phyloP scores from a whole-genome alignment of 257 asterid species.

The Haberlea rhodopensis region DNA sequence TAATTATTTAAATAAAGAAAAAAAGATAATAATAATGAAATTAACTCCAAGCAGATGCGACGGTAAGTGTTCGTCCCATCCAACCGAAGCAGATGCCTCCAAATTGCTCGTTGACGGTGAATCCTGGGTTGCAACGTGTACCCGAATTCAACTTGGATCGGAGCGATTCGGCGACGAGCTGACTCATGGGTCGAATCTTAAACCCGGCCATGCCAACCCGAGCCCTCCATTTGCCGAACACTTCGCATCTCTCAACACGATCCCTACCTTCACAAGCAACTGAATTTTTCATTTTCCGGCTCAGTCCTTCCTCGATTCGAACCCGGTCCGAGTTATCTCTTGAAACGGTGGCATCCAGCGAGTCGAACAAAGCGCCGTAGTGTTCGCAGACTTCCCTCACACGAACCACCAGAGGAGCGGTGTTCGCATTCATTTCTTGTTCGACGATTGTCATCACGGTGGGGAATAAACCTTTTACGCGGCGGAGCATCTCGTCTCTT shows the following conservation, averaged over 20 bases:
- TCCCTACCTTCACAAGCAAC: constrained; percentile 92
- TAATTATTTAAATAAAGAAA: background rate
- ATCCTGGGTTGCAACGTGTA: constrained; percentile 88
- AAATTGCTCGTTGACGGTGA: constrained; percentile 56
- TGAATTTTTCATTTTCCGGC: constrained; percentile 72
- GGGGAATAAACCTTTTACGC: constrained; percentile 66
- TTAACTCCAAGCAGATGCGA: constrained; percentile 85
- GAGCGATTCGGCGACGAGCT: constrained; percentile 51
- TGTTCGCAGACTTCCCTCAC: constrained; percentile 57
- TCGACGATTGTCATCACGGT: constrained; percentile 69
- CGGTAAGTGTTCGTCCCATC: constrained; percentile 83
- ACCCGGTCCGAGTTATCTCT: constrained; percentile 48
- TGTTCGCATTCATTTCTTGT: constrained; percentile 73
- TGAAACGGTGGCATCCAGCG: constrained; percentile 57
- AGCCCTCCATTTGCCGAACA: constrained; percentile 91
- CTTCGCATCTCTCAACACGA: constrained; percentile 83
- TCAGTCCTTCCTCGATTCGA: constrained; percentile 68
- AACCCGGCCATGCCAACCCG: constrained; percentile 87
- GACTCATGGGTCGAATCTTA: constrained; percentile 45
- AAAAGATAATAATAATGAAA: too few species aligned
- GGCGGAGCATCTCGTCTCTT: constrained; percentile 71
- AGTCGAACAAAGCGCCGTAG: constrained; percentile 64
- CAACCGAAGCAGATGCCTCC: constrained; percentile 85
- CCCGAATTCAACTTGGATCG: constrained; percentile 49
- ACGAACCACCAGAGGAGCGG: constrained; percentile 67